Conservation (phyloP, 2,329 filamentous ascomycete species). For the Arachnomyces sp. region DNA sequence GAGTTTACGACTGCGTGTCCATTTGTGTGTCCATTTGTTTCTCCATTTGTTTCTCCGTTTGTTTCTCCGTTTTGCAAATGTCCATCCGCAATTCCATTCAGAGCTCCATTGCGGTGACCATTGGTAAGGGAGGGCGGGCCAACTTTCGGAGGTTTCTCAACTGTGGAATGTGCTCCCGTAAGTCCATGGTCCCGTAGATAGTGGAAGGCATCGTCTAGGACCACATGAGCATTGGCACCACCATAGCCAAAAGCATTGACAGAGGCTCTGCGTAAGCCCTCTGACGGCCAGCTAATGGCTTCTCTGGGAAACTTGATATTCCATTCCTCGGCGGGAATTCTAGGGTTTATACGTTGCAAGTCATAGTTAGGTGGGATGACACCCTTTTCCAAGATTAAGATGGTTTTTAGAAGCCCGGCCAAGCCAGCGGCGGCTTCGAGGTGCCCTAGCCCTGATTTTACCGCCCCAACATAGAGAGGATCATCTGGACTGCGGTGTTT, state of each 20-base stretch:
- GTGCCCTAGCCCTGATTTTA: constrained; percentile 28
- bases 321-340: constrained; percentile 4
- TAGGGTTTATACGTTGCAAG: constrained; percentile 15
- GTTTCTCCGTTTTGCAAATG: background rate
- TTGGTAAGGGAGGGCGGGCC: too few species aligned
- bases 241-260: constrained; percentile 16
- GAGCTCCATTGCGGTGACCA: too few species aligned
- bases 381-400: constrained; percentile 19
- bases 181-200: constrained; percentile 2
- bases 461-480: constrained; percentile 14
- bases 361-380: constrained; percentile 19
- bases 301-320: constrained; percentile 9
- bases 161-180: constrained; percentile 2
- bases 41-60: background rate
- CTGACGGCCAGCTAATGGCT: constrained; percentile 9
- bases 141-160: constrained; percentile 1
- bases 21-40: too few species aligned
- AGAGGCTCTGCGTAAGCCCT: constrained; percentile 5
- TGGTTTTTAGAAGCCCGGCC: constrained; percentile 21
- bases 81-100: too few species aligned
- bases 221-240: constrained; percentile 16
- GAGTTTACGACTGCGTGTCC: too few species aligned
- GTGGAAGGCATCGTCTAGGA: constrained; percentile 10
- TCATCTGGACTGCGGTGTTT: background rate
- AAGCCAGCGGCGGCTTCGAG: constrained; percentile 21